phyloP scores from a whole-genome alignment of 768 basidiomycete species.

The Xerocomellus dryophilus region DNA sequence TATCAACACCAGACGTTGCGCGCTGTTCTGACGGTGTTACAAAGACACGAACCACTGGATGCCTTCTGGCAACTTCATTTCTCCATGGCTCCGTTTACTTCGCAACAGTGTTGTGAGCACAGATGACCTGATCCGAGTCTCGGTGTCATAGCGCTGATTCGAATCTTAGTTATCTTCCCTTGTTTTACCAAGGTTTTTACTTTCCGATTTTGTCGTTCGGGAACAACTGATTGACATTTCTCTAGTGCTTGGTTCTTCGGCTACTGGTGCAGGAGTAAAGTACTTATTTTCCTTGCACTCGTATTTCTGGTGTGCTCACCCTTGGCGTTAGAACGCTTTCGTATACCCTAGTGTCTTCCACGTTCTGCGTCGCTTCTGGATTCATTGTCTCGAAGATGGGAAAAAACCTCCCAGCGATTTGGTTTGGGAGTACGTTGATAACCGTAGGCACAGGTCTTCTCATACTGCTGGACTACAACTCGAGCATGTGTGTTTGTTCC shows the following conservation, averaged over 20 bases:
- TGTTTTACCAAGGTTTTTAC: constrained; percentile 60
- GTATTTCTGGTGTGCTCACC: neutral
- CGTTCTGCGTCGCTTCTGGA: constrained; percentile 54
- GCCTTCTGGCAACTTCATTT: constrained; percentile 56
- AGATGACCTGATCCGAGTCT: neutral
- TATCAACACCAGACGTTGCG: neutral
- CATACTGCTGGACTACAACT: constrained; percentile 59
- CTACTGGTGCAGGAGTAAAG: constrained; percentile 66
- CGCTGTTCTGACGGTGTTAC: neutral
- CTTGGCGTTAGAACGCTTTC: constrained; percentile 57
- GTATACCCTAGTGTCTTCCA: constrained; percentile 58
- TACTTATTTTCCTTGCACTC: constrained; percentile 42
- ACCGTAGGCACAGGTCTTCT: constrained; percentile 68
- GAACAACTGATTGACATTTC: neutral
- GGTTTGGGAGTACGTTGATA: constrained; percentile 58
- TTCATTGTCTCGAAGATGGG: constrained; percentile 55
- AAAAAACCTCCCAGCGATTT: constrained; percentile 59
- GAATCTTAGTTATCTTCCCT: constrained; percentile 52
- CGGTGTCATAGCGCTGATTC: neutral
- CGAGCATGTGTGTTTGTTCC: constrained; percentile 40
- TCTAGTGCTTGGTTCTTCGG: constrained; percentile 63
- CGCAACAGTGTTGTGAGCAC: constrained; percentile 32
- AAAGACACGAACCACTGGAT: constrained; percentile 66
- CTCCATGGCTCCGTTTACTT: constrained; percentile 65
- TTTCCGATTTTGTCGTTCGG: neutral